Evolutionary conservation across 352 stramenopile species (phyloP).

Genomic region (Globisporangium apiculatum): DNA sequence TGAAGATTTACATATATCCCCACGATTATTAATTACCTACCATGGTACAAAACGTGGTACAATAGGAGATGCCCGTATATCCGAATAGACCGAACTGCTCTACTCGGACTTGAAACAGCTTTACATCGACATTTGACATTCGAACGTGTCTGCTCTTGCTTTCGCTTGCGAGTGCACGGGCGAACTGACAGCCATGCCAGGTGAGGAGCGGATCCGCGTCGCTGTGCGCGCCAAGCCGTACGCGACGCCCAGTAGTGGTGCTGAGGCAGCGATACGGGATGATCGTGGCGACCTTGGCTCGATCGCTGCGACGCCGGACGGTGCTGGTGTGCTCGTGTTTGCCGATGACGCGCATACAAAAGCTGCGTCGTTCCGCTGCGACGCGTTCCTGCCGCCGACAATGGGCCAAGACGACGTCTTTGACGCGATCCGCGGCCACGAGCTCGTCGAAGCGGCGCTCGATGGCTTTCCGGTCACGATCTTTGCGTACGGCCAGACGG

Average conservation of each 20-base stretch:
- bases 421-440: conserved; percentile 26
- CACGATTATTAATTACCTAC: no score
- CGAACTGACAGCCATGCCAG: conserved; percentile 21
- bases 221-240: conserved; percentile 52
- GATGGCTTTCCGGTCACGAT: conserved; percentile 67
- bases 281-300: conserved; percentile 14
- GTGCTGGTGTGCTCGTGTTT: conserved; percentile 37
- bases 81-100: no score
- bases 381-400: conserved; percentile 35
- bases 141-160: neutral
- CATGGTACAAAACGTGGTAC: no score
- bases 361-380: conserved; percentile 58
- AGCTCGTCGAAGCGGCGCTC: conserved; percentile 44
- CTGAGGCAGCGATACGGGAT: conserved; percentile 13
- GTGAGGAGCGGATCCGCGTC: conserved; percentile 63
- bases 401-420: conserved; percentile 51
- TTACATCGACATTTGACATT: no score
- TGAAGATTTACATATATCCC: no score
- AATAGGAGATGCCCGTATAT: no score
- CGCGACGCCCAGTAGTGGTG: neutral
- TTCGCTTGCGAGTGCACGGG: no score
- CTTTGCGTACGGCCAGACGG: conserved; percentile 71
- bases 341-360: conserved; percentile 20
- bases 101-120: no score
- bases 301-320: conserved; percentile 32